Conservation (phyloP, 2,329 filamentous ascomycete genomes). For the Rhynchosporium agropyri region DNA sequence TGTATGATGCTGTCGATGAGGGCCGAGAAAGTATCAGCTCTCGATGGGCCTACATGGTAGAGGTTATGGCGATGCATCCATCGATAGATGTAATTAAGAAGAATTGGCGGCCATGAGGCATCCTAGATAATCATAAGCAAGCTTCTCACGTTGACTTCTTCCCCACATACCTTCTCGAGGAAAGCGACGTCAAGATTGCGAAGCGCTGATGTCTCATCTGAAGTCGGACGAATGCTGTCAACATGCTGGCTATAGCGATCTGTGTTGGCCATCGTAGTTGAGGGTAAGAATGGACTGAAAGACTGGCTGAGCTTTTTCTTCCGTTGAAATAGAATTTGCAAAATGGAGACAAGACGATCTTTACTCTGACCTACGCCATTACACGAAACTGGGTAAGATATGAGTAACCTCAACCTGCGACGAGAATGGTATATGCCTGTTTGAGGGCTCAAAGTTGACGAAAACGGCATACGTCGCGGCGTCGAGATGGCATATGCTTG, state of each 20-base stretch:
- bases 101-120: background rate
- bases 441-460: background rate
- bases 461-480: background rate
- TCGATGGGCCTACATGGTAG: background rate
- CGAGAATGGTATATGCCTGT: background rate
- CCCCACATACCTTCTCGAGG: background rate
- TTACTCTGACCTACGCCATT: background rate
- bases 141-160: background rate
- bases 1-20: background rate
- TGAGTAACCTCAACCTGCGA: background rate
- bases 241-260: background rate
- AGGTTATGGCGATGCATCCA: conserved; percentile 5
- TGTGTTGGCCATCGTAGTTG: background rate
- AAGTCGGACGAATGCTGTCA: background rate
- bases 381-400: background rate
- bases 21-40: conserved; percentile 2
- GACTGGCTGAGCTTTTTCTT: background rate
- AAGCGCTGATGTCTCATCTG: background rate
- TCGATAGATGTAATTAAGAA: conserved; percentile 3
- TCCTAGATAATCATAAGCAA: background rate
- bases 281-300: background rate
- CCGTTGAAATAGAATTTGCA: background rate
- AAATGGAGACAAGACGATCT: background rate
- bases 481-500: background rate
- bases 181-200: background rate